Conservation (phyloP, 1,139 yeast genomes). For the Diutina mesorugosa region DNA sequence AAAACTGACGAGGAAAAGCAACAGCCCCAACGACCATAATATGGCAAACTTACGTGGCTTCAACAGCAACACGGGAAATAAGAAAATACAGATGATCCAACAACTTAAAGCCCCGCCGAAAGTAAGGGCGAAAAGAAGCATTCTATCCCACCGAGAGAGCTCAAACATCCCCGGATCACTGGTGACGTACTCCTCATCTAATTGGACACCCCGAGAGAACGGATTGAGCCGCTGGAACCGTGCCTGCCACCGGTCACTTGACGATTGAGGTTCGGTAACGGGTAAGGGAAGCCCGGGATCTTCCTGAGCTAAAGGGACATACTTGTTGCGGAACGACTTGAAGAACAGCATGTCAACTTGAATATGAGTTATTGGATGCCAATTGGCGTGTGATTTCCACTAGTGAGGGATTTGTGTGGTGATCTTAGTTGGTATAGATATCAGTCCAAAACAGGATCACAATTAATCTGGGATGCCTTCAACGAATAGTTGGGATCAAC, state of each 20-base stretch:
- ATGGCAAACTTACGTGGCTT: constrained; percentile 86
- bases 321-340: constrained; percentile 7
- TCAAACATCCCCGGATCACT: constrained; percentile 34
- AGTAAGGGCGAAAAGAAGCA: constrained; percentile 41
- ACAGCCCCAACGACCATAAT: constrained; percentile 86
- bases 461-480: too few relatives aligned
- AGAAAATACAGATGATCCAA: constrained; percentile 39
- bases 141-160: constrained; percentile 46
- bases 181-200: constrained; percentile 32
- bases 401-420: too few relatives aligned
- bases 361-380: too few relatives aligned
- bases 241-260: constrained; percentile 9
- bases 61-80: constrained; percentile 81
- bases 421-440: too few relatives aligned
- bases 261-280: constrained; percentile 16
- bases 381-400: too few relatives aligned
- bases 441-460: too few relatives aligned
- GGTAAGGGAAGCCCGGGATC: constrained; percentile 30
- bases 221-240: constrained; percentile 27
- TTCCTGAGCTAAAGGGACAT: constrained; percentile 20
- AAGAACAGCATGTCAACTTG: background rate
- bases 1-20: constrained; percentile 77
- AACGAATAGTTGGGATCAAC: too few relatives aligned
- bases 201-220: constrained; percentile 23
- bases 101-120: constrained; percentile 43